A percentile compares a stretch with the other conserved stretches of the same genome.
Conservation (phyloP, 768 basidiomycete genomes). For the Serendipita vermifera region DNA sequence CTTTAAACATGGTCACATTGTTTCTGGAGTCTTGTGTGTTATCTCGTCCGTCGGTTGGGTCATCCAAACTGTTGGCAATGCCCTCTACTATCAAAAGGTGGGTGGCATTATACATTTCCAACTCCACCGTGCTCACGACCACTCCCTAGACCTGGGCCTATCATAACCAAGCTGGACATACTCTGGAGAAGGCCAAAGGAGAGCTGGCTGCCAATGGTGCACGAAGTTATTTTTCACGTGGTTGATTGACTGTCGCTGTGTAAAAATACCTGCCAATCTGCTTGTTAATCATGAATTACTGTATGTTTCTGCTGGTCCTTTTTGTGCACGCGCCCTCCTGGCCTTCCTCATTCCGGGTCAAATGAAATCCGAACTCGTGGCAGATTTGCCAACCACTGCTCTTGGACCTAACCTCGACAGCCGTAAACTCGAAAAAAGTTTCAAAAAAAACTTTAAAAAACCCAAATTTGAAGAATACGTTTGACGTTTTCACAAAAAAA, state of each 20-base stretch:
- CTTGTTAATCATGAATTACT: too few species aligned
- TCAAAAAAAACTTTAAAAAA: conserved; percentile 18
- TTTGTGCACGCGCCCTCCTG: too few species aligned
- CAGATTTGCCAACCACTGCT: too few species aligned
- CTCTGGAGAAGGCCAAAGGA: conserved; percentile 77
- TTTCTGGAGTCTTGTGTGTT: conserved; percentile 67
- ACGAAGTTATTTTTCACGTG: conserved; percentile 64
- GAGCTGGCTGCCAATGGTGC: conserved; percentile 77
- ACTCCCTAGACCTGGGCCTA: conserved; percentile 1
- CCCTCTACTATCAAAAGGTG: conserved; percentile 68
- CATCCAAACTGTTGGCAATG: conserved; percentile 70
- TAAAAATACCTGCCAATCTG: too few species aligned
- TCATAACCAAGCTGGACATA: conserved; percentile 59
- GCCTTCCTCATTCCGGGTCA: too few species aligned
- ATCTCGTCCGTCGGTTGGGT: conserved; percentile 81
- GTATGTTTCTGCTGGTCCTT: too few species aligned
- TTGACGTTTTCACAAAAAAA: conserved; percentile 40
- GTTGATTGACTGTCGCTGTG: too few species aligned
- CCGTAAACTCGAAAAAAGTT: conserved; percentile 21
- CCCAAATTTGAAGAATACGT: too few species aligned
- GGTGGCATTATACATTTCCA: too few species aligned
- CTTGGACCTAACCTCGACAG: conserved; percentile 12
- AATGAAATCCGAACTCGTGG: too few species aligned
- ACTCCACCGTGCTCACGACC: neutral
- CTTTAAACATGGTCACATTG: conserved; percentile 57